Percentiles rank a stretch among this genome's conserved stretches.
phyloP scores from a whole-genome alignment of 2,329 filamentous ascomycete genomes.

The Xylaria sp. region DNA sequence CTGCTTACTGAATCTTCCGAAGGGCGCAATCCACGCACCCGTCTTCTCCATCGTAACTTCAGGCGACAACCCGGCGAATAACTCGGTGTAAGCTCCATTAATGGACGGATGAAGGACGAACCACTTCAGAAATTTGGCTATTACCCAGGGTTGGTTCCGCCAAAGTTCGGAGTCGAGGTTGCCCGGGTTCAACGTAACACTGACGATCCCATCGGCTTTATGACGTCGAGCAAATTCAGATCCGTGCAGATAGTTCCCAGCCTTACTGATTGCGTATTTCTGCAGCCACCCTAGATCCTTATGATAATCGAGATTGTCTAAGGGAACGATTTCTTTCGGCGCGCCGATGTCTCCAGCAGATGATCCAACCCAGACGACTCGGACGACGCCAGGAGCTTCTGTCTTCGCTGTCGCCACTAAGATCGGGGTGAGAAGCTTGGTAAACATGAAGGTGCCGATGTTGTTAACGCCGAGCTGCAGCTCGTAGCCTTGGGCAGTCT shows the following conservation, averaged over 20 bases:
- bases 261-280: constrained; percentile 42
- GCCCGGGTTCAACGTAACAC: constrained; percentile 41
- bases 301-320: constrained; percentile 33
- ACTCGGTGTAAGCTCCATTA: constrained; percentile 54
- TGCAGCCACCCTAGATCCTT: constrained; percentile 18
- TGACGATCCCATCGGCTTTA: constrained; percentile 33
- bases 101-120: constrained; percentile 31
- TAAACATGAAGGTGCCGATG: constrained; percentile 44
- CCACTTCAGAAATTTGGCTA: constrained; percentile 16
- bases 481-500: constrained; percentile 46
- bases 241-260: constrained; percentile 39
- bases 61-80: constrained; percentile 53
- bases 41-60: constrained; percentile 50
- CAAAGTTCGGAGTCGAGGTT: constrained; percentile 41
- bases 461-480: constrained; percentile 45
- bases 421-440: constrained; percentile 40
- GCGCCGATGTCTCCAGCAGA: constrained; percentile 29
- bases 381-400: constrained; percentile 30
- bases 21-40: constrained; percentile 54
- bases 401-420: constrained; percentile 36
- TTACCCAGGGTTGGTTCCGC: constrained; percentile 21
- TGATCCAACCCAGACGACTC: constrained; percentile 45
- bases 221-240: constrained; percentile 38
- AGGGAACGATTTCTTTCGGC: constrained; percentile 29
- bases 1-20: constrained; percentile 51